Base-by-base conservation (phyloP, 768 basidiomycete species). In the Psilocybe sp. region DNA sequence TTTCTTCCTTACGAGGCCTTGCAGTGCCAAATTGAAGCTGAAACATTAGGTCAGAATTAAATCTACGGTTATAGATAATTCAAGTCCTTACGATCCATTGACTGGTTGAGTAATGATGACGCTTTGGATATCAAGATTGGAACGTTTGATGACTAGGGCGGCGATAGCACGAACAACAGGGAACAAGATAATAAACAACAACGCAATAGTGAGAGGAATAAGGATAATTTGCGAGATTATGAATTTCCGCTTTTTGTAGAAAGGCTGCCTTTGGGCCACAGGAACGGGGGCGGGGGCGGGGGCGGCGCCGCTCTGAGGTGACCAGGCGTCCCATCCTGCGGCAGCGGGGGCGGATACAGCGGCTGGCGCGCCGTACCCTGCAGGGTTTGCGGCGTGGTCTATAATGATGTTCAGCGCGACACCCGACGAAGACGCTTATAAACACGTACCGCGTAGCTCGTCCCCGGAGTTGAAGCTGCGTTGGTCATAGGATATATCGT, bases 121-220 rank as follows among this genome's bases (percentile, higher is more conserved):
- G 20, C 60, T 61, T 20, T 81, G 69, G 39, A 89, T 69, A 49
- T 81, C 71, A 33, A 89, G 68, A 16, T 71, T 72, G 32, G 78
- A 67, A 34, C 72, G 70, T 50, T 85, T 80, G 13, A 88, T 75
- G 36, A 88, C 78, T 37, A 81, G 73, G 55, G 85, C 84, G n/a
- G 79, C 75, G 55, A 87, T 84, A 40, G 85, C 85, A 44, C 67
- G 75, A 48, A 88, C 71, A 48, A 88, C 82, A 4, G 86, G 86
- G 63, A 80, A 88, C 18, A 89, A 64, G 10, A 87, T 41, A 51
- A 88, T 78, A 65, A 88, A 89, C 15, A 88, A 64, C 34, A 87
- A 61, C 12, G 75, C 82, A 46, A 89, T 85, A 31, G 70, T 79
- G 13, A 87, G 58, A 5, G 77, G 73, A n/a, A 74, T 65, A 3